A percentile compares a stretch with the other conserved stretches of the same genome.
These are phyloP conservation scores for Chaetothyriales sp. DNA, from an alignment of 2,329 filamentous ascomycete species.

Conservation along the genomic window DNA sequence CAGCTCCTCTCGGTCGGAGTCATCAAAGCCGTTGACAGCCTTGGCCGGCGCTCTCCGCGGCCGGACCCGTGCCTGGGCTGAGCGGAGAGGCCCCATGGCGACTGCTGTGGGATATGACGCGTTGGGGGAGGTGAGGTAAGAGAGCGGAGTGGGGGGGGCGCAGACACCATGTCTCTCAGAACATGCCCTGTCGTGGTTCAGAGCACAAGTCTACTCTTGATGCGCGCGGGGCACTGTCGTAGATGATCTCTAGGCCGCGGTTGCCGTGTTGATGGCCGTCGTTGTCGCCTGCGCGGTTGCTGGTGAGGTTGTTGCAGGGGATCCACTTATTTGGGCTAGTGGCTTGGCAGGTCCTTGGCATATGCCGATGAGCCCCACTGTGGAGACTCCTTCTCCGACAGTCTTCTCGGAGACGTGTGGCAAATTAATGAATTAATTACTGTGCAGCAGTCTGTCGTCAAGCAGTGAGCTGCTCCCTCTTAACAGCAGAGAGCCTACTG, in stretches of 20 bases:
- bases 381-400: background rate
- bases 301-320: background rate
- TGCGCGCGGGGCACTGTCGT: background rate
- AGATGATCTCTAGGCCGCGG: background rate
- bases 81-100: conserved; percentile 14
- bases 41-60: conserved; percentile 22
- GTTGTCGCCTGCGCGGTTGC: background rate
- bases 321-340: background rate
- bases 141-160: background rate
- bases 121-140: background rate
- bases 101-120: conserved; percentile 1
- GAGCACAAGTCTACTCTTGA: background rate
- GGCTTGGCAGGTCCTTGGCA: background rate
- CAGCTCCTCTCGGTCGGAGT: conserved; percentile 20
- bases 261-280: background rate
- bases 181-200: background rate
- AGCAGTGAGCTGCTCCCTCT: background rate
- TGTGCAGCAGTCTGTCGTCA: background rate
- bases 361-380: background rate
- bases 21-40: conserved; percentile 17
- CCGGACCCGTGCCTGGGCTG: conserved; percentile 12
- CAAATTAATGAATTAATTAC: no score
- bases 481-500: background rate
- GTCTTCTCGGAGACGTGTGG: background rate
- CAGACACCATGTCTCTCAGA: background rate